Evolutionary conservation across 2,329 filamentous ascomycete genomes (phyloP).

Genomic region (Penicillium verrucosum): DNA sequence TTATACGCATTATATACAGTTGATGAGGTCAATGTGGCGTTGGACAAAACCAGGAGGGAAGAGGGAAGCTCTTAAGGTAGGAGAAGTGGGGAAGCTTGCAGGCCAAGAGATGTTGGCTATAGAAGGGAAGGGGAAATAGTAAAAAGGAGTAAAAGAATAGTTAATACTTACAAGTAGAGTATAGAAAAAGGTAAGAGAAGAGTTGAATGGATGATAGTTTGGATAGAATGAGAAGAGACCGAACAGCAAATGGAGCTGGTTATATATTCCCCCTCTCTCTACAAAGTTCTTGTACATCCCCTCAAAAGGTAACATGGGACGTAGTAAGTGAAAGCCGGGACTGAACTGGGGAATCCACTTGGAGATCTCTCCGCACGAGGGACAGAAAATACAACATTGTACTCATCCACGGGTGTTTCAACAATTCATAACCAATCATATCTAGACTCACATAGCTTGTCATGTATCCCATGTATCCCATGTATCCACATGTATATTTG

Average conservation of each 20-base stretch:
- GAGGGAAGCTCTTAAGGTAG: neutral
- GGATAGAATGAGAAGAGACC: neutral
- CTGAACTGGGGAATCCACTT: neutral
- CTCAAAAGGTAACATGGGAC: neutral
- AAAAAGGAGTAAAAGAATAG: no score
- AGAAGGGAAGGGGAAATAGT: neutral
- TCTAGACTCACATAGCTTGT: neutral
- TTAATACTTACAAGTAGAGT: neutral
- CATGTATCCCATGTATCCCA: no score
- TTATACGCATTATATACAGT: conserved; percentile 2
- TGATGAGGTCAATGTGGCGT: conserved; percentile 10
- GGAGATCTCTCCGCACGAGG: conserved; percentile 11
- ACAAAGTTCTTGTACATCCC: neutral
- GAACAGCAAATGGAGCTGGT: neutral
- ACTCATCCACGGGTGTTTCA: neutral
- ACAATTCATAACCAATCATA: neutral
- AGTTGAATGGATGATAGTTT: neutral
- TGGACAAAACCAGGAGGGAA: conserved; percentile 9
- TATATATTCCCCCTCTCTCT: conserved; percentile 1
- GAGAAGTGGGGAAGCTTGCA: conserved; percentile 17
- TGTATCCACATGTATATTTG: neutral
- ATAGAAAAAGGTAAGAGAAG: neutral
- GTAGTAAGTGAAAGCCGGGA: neutral
- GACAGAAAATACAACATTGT: neutral
- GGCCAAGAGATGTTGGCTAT: neutral